Conservation (phyloP, 208 protist genomes). For the Trypanosoma avium region DNA sequence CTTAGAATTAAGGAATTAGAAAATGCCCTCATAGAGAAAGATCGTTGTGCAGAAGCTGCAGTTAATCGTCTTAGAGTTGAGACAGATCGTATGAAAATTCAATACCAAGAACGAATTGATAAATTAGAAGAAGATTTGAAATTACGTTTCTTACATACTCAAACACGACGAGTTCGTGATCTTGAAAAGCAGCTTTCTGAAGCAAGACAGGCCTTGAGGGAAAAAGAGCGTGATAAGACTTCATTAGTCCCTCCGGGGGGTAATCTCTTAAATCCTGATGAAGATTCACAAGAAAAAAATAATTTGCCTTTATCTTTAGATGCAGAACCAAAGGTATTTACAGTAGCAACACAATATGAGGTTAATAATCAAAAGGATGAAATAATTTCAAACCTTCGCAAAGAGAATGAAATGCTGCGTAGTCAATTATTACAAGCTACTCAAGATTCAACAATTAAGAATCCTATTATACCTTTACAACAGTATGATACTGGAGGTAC, state of each 20-base stretch:
- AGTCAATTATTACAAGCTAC: conserved; percentile 14
- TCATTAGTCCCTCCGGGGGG: neutral
- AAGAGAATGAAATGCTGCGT: conserved; percentile 21
- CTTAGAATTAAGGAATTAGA: conserved; percentile 50
- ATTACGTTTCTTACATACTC: conserved; percentile 22
- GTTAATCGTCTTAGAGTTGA: conserved; percentile 57
- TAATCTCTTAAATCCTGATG: neutral
- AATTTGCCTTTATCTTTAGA: neutral
- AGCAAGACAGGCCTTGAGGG: conserved; percentile 12
- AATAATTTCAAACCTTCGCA: neutral
- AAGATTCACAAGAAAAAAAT: neutral
- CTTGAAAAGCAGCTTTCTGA: conserved; percentile 34
- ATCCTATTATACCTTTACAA: neutral
- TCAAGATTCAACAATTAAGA: neutral
- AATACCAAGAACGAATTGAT: conserved; percentile 62
- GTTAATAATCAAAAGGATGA: neutral
- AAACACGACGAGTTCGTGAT: conserved; percentile 28
- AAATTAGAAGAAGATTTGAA: conserved; percentile 44
- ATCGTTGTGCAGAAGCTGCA: conserved; percentile 52
- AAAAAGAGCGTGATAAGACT: conserved; percentile 8
- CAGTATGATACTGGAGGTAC: neutral
- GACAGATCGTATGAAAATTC: conserved; percentile 45
- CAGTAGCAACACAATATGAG: neutral
- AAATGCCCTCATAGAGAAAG: conserved; percentile 60
- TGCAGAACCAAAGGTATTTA: neutral